Percentiles rank a stretch among this genome's conserved stretches.
Evolutionary conservation across 495 filamentous ascomycete species (phyloP).

Genomic region (Hypoxylon intermedium): DNA sequence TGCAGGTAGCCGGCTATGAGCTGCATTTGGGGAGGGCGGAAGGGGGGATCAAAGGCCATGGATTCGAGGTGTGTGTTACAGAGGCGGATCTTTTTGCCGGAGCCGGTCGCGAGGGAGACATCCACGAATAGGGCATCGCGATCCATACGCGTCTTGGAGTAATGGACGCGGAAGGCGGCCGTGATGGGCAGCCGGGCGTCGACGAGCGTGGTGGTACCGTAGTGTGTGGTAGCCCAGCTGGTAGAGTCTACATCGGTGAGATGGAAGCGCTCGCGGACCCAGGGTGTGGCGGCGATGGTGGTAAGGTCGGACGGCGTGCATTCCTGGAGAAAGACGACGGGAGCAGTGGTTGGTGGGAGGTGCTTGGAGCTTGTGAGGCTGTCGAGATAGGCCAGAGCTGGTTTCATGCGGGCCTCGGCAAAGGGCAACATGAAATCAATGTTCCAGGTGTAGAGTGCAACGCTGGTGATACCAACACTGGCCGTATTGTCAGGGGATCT

Average conservation of each 20-base stretch:
- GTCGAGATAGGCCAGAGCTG: slow-evolving; percentile 50
- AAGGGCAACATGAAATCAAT: slow-evolving; percentile 54
- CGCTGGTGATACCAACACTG: neutral
- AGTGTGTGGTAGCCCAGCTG: slow-evolving; percentile 41
- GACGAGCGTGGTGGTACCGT: slow-evolving; percentile 59
- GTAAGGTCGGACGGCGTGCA: slow-evolving; percentile 50
- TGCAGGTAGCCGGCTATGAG: slow-evolving; percentile 49
- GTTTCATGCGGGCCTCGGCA: slow-evolving; percentile 47
- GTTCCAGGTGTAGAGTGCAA: slow-evolving; percentile 50
- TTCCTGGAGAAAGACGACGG: slow-evolving; percentile 58
- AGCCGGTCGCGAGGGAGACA: slow-evolving; percentile 29
- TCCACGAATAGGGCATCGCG: slow-evolving; percentile 61
- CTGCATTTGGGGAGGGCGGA: slow-evolving; percentile 51
- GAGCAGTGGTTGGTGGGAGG: slow-evolving; percentile 8
- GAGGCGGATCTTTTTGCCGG: slow-evolving; percentile 44
- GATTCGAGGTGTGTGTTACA: slow-evolving; percentile 63
- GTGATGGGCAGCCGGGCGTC: slow-evolving; percentile 47
- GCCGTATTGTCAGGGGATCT: too few species aligned
- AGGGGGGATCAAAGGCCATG: slow-evolving; percentile 45
- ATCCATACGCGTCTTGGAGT: slow-evolving; percentile 48
- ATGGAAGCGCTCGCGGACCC: slow-evolving; percentile 53
- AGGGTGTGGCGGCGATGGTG: slow-evolving; percentile 45
- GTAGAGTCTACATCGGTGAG: slow-evolving; percentile 51
- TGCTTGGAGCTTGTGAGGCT: slow-evolving; percentile 16
- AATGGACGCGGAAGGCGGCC: slow-evolving; percentile 53